Evolutionary conservation across 116 monocot genomes (phyloP).

Genomic region (Phalaenopsis hybrid): DNA sequence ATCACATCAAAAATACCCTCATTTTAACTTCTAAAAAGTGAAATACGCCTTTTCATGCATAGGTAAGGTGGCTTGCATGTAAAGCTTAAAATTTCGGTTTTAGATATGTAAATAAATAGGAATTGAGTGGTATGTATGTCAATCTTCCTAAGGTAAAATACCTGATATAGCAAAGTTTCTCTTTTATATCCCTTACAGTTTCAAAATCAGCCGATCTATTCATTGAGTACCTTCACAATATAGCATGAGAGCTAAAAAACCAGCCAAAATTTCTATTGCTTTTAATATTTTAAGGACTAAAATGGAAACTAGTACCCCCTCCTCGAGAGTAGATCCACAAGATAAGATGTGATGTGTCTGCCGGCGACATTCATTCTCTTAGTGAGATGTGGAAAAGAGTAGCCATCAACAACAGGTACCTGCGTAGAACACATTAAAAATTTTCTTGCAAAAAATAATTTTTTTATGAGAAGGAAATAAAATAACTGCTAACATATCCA

Average conservation of each 20-base stretch:
- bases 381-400: conserved; percentile 94
- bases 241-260: conserved; percentile 5
- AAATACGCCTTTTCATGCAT: too few species aligned
- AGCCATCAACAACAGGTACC: conserved; percentile 98
- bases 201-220: conserved; percentile 94
- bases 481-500: background rate
- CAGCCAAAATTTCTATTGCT: background rate
- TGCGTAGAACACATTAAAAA: conserved; percentile 8
- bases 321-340: conserved; percentile 81
- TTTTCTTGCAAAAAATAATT: background rate
- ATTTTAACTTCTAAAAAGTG: too few species aligned
- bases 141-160: conserved; percentile 14
- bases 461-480: background rate
- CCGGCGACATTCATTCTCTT: conserved; percentile 99
- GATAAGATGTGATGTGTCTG: conserved; percentile 96
- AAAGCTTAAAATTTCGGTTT: too few species aligned
- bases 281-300: background rate
- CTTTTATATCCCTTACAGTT: conserved; percentile 86
- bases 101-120: too few species aligned
- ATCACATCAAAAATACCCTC: too few species aligned
- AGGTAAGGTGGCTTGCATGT: too few species aligned
- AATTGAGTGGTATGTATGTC: too few species aligned
- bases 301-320: conserved; percentile 55
- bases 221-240: conserved; percentile 69
- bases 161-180: conserved; percentile 92